Percentiles rank a stretch among this genome's conserved stretches.
phyloP scores from a whole-genome alignment of 2,329 filamentous ascomycete genomes.

The Fusarium fujikuroi region DNA sequence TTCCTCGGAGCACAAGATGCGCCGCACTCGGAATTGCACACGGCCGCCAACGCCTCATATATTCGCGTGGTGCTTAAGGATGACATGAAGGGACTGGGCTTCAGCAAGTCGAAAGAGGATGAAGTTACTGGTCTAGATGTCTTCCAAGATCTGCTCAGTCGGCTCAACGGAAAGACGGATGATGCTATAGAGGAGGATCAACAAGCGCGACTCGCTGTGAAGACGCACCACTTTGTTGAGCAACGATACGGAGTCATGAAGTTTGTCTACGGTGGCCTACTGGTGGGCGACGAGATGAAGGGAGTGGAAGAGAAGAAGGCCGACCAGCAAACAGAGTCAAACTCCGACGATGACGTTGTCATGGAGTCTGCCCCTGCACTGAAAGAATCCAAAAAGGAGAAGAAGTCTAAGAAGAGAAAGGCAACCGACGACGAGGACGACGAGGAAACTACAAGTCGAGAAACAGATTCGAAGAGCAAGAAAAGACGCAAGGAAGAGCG shows the following conservation, averaged over 20 bases:
- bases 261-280: slow-evolving; percentile 87
- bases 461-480: slow-evolving; percentile 51
- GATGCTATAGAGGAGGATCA: slow-evolving; percentile 77
- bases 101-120: slow-evolving; percentile 77
- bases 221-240: slow-evolving; percentile 78
- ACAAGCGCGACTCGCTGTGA: slow-evolving; percentile 73
- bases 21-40: slow-evolving; percentile 79
- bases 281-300: slow-evolving; percentile 67
- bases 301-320: slow-evolving; percentile 43
- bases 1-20: slow-evolving; percentile 83
- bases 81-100: slow-evolving; percentile 89
- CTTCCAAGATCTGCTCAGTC: slow-evolving; percentile 85
- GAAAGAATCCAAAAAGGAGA: slow-evolving; percentile 53
- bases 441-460: slow-evolving; percentile 43
- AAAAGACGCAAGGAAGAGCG: slow-evolving; percentile 52
- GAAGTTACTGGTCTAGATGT: slow-evolving; percentile 87
- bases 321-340: slow-evolving; percentile 16
- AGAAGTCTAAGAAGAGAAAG: slow-evolving; percentile 63
- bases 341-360: slow-evolving; percentile 34
- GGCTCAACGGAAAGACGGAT: slow-evolving; percentile 88
- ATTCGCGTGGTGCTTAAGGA: slow-evolving; percentile 89
- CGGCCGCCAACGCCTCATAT: slow-evolving; percentile 82
- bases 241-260: slow-evolving; percentile 82
- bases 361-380: slow-evolving; percentile 35
- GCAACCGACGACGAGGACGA: slow-evolving; percentile 52